Evolutionary conservation across 192 early-diverging fungal genomes (phyloP), one percentile per base, ranked within the genome.

Genomic region (Podila epicladia): DNA sequence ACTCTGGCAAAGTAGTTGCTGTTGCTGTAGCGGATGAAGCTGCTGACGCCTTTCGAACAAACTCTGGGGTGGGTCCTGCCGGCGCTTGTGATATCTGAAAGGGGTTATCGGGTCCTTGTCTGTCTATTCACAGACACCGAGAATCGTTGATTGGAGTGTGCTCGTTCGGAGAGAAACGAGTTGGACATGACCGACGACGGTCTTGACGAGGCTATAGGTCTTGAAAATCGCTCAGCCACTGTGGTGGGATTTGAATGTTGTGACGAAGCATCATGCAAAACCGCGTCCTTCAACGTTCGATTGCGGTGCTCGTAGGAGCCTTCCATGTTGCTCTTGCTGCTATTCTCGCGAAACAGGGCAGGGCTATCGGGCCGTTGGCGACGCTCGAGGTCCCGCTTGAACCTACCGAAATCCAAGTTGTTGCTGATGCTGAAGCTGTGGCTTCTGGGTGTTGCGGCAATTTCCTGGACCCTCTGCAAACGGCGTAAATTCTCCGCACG

Each of bases 381-480:
- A 26, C 75, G 64, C 37, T 71, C 75, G 22, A 78, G 60, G 22
- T 78, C 75, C 9, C 75, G 38, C 38, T 78, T 78, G 51, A 78
- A 78, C 32, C 75, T 51, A 1, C 75, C 75, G 57, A 78, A 78
- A 45, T 78, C 75, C 48, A 78, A 38, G 38, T 71, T 55, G 9
- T 26, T 35, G 50, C 22, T 26, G 33, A 51, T 59, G 64, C 53
- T 55, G 53, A 24, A 26, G 53, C 53, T 55, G 22, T 55, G 53
- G 53, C 53, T 55, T 17, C 22, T 55, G 24, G 53, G 53, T 26
- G 53, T 26, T 26, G 53, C 53, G 6, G 53, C 53, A 55, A 55
- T 55, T 26, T 55, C 53, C n/a, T 55, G 53, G 24, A 55, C 53
- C 22, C 53, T n/a, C 24, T 55, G 53, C 11, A 55, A 26, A 22